Base-by-base conservation (phyloP, 768 basidiomycete species). In the Trametes elegans region DNA sequence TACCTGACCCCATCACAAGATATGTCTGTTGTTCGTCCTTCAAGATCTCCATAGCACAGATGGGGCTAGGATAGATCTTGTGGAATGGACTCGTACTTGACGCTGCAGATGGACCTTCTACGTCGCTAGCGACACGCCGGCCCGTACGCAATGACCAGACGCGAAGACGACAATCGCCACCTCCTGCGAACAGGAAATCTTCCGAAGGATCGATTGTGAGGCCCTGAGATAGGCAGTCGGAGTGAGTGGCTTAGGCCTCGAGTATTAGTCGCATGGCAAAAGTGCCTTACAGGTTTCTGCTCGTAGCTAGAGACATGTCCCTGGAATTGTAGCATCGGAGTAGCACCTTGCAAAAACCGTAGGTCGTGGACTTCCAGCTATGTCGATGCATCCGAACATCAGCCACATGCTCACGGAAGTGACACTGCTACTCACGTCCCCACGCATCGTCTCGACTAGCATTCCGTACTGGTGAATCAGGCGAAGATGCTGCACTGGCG, bases 101-200 rank as follows among this genome's bases (percentile, higher is more conserved):
- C 50, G 19, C 24, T 21, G 24, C 19, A 18, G 24, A 52, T 24
- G 6, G 23, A 9, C 41, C 24, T 19, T 65, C 42, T 3, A 40
- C 5, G 1, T 40, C 34, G 6, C 57, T 11, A 54, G 57, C 21
- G 18, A 84, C 55, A 5, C 71, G 71, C 14, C 69, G 69, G 5
- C 87, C 88, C 7, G 77, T 79, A 14, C 68, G 74, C 8, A 90
- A 66, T 10, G 86, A 87, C 89, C 89, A 91, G 3, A 77, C 79
- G 21, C 86, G 81, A 54, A 90, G 77, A 28, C 74, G 76, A 38
- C 70, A 59, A 67, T 92, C 88, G 57, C 83, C 78, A 9, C 88
- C 88, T 0, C 85, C 85, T 8, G 84, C 84, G 55, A 88, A 88
- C 16, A 92, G 63, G 45, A 85, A 78, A 26, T 80, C 73, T 43